Percentiles rank a stretch among this genome's conserved stretches.
These are phyloP conservation scores for Tetracladium setigerum DNA, from an alignment of 495 filamentous ascomycete genomes.

Conservation along the genomic window DNA sequence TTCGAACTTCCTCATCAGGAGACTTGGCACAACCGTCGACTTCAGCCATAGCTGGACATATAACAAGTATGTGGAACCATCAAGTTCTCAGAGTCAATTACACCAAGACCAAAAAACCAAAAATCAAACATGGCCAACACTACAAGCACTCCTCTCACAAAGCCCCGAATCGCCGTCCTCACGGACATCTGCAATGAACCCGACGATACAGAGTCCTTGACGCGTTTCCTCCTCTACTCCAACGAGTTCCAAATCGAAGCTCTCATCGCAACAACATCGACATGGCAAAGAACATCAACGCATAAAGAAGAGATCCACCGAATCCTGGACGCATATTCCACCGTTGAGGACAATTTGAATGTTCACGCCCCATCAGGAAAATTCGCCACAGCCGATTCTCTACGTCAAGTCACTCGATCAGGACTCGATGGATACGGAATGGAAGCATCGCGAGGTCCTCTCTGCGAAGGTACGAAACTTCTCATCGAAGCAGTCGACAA, in stretches of 20 bases:
- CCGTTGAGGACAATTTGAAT: constrained; percentile 34
- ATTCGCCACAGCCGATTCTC: constrained; percentile 27
- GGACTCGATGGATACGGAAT: constrained; percentile 30
- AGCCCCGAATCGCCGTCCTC: constrained; percentile 34
- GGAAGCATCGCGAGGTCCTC: constrained; percentile 24
- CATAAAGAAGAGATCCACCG: constrained; percentile 31
- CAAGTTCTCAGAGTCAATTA: too few species aligned
- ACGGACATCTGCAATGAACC: constrained; percentile 39
- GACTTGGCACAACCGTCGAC: too few species aligned
- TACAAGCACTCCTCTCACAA: constrained; percentile 1
- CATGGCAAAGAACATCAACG: constrained; percentile 29
- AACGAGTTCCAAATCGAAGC: constrained; percentile 37
- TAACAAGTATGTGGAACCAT: too few species aligned
- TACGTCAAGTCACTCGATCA: constrained; percentile 24
- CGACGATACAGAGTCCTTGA: constrained; percentile 35
- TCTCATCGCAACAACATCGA: constrained; percentile 33
- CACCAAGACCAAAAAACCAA: too few species aligned
- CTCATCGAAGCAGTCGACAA: constrained; percentile 28
- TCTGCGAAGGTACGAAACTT: constrained; percentile 32
- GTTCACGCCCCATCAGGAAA: constrained; percentile 27
- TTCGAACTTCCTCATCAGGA: too few species aligned
- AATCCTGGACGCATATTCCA: constrained; percentile 33
- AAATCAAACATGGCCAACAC: too few species aligned
- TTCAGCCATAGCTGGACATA: too few species aligned
- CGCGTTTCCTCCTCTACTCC: constrained; percentile 33